Evolutionary conservation across 768 basidiomycete genomes (phyloP).

Genomic region (Kwoniella mangroviensis): DNA sequence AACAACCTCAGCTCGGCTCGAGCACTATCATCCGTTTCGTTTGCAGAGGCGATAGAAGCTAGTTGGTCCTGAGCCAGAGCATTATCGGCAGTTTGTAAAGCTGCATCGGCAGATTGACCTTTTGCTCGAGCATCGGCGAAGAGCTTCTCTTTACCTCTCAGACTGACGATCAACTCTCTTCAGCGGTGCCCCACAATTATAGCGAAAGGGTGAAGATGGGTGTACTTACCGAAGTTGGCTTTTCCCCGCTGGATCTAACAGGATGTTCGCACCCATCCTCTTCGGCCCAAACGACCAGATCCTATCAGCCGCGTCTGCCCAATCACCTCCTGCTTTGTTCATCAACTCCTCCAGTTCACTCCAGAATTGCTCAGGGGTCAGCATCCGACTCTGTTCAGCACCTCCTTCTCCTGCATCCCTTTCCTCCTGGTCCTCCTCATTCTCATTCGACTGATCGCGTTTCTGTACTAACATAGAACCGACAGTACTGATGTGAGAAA

Average conservation of each 20-base stretch:
- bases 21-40: constrained; percentile 25
- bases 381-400: constrained; percentile 67
- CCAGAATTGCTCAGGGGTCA: constrained; percentile 82
- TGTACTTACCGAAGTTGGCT: constrained; percentile 50
- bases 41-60: constrained; percentile 19
- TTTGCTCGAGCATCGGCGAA: constrained; percentile 47
- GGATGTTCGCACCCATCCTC: constrained; percentile 78
- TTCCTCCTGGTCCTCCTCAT: constrained; percentile 34
- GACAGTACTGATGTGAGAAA: constrained; percentile 70
- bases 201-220: not conserved
- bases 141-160: constrained; percentile 40
- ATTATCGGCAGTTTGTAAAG: constrained; percentile 43
- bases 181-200: not conserved
- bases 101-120: constrained; percentile 54
- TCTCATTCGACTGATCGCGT: constrained; percentile 28
- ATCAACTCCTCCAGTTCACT: constrained; percentile 68
- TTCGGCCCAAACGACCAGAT: constrained; percentile 95
- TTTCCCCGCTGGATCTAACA: constrained; percentile 70
- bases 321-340: constrained; percentile 72
- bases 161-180: constrained; percentile 22
- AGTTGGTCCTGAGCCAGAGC: constrained; percentile 37
- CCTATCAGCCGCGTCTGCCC: constrained; percentile 71
- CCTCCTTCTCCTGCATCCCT: constrained; percentile 56
- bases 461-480: constrained; percentile 64
- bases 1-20: constrained; percentile 43